These are phyloP conservation scores for Nothophytophthora sp. DNA, from an alignment of 352 stramenopile species.

Conservation along the genomic window DNA sequence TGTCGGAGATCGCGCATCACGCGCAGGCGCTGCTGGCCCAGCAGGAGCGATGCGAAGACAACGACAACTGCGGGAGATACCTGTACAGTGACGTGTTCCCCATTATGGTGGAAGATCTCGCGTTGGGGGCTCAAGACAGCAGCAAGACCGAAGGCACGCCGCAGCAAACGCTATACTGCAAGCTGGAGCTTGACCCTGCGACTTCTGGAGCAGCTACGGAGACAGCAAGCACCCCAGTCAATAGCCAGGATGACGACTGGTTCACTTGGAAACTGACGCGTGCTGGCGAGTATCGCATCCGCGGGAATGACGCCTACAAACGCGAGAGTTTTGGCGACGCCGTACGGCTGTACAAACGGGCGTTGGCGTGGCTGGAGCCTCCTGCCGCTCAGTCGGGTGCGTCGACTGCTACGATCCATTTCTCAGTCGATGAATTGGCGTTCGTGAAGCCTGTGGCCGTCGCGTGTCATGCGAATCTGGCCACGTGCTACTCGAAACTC, in stretches of 20 bases:
- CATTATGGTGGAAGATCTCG: slow-evolving; percentile 28
- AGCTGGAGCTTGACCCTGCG: slow-evolving; percentile 22
- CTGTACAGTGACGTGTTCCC: slow-evolving; percentile 15
- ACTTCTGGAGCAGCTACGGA: not conserved
- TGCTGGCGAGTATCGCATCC: slow-evolving; percentile 42
- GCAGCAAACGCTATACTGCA: slow-evolving; percentile 34
- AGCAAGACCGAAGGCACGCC: no score
- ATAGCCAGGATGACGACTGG: slow-evolving; percentile 25
- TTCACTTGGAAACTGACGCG: slow-evolving; percentile 52
- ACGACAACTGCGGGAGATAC: not conserved
- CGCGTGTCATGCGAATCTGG: slow-evolving; percentile 62
- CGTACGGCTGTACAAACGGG: slow-evolving; percentile 45
- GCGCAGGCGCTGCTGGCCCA: slow-evolving; percentile 13
- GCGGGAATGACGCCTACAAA: slow-evolving; percentile 65
- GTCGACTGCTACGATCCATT: slow-evolving; percentile 28
- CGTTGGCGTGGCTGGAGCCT: slow-evolving; percentile 57
- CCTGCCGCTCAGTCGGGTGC: slow-evolving; percentile 20
- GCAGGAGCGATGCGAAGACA: not conserved
- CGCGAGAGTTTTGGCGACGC: slow-evolving; percentile 28
- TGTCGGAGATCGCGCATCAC: slow-evolving; percentile 25
- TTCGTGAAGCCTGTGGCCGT: slow-evolving; percentile 34
- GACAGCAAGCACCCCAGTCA: not conserved
- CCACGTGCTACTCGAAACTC: slow-evolving; percentile 62
- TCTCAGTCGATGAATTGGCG: slow-evolving; percentile 35
- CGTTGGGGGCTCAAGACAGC: slow-evolving; percentile 11